Base-by-base conservation (phyloP, 352 stramenopile species). In the Globisporangium cystogenes region DNA sequence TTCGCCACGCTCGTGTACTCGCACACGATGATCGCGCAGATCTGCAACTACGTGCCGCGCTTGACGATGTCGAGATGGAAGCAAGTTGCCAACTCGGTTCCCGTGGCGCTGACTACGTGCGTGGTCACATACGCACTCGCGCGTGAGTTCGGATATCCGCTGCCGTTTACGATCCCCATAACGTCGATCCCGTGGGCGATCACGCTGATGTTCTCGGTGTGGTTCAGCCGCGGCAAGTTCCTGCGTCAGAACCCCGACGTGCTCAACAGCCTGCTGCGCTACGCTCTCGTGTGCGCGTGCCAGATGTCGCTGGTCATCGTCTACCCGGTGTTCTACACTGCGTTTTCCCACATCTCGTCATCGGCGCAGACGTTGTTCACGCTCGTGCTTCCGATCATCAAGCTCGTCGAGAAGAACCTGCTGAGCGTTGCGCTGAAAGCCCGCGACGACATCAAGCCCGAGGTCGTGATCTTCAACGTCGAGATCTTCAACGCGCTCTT, bases 401-500 rank as follows among this genome's bases (percentile, higher is more conserved):
- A 82, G 43, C 47, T 82, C 18, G 40, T 47, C 1, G 56, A 51
- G 33, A 79, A 82, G 51, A 71, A 71, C 52, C 57, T 65, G 39
- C 66, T 81, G 26, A 64, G 52, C 33, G 26, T 42, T 18, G n/a
- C 48, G 48, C 39, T 65, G 7, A 5, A 1, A 5, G 53, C 57
- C 18, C 57, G 26, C 7, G 59, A 69, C 29, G 72, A 70, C 24
- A 36, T 48, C 2, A 72, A 57, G 7, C 60, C 64, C 7, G 65
- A 65, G 26, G 8, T 55, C 53, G 63, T 79, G 12, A 53, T 75
- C 7, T 65, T 77, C 59, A 77, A 70, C 23, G 52, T 77, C n/a
- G 61, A 79, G 23, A 64, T 79, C 20, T 76, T 72, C 41, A 72
- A 66, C 42, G 62, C 69, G 11, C 49, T 79, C 0, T 82, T 74